phyloP scores from a whole-genome alignment of 345 rosid genomes.

The Melaleuca quinquenervia region DNA sequence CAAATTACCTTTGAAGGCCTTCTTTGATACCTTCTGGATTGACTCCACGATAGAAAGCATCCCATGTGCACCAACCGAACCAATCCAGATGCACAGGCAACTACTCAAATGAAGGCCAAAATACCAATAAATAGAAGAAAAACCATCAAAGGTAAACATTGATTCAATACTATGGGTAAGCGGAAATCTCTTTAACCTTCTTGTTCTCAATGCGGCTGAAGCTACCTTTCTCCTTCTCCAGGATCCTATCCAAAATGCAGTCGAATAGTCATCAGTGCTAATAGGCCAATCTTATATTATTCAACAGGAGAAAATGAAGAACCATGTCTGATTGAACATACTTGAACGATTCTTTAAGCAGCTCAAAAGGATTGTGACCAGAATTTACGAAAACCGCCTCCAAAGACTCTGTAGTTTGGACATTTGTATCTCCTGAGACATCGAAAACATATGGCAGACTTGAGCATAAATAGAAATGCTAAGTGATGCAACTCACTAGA shows the following conservation, averaged over 20 bases:
- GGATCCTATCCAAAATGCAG: slow-evolving; percentile 21
- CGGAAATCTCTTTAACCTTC: slow-evolving; percentile 13
- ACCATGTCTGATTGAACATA: slow-evolving; percentile 2
- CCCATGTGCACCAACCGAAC: slow-evolving; percentile 79
- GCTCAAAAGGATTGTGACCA: slow-evolving; percentile 51
- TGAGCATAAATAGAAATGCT: not conserved
- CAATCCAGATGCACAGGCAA: slow-evolving; percentile 50
- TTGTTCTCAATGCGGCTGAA: slow-evolving; percentile 45
- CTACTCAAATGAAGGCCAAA: slow-evolving; percentile 3
- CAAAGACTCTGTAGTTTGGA: slow-evolving; percentile 18
- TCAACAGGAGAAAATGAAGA: not conserved
- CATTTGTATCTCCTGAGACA: slow-evolving; percentile 33
- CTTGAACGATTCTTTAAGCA: slow-evolving; percentile 41
- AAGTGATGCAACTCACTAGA: not conserved
- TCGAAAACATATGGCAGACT: not conserved
- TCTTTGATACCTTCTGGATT: slow-evolving; percentile 39
- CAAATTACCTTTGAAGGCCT: slow-evolving; percentile 43
- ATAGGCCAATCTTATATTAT: not conserved
- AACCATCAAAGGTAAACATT: not conserved
- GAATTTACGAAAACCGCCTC: slow-evolving; percentile 45
- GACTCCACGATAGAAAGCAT: slow-evolving; percentile 52
- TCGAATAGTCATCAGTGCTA: not conserved
- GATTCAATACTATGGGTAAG: not conserved
- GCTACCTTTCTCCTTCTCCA: slow-evolving; percentile 43
- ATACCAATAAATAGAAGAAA: not conserved